Evolutionary conservation across 164 flowering plant genomes (phyloP).

Genomic region (Stephania japonica): DNA sequence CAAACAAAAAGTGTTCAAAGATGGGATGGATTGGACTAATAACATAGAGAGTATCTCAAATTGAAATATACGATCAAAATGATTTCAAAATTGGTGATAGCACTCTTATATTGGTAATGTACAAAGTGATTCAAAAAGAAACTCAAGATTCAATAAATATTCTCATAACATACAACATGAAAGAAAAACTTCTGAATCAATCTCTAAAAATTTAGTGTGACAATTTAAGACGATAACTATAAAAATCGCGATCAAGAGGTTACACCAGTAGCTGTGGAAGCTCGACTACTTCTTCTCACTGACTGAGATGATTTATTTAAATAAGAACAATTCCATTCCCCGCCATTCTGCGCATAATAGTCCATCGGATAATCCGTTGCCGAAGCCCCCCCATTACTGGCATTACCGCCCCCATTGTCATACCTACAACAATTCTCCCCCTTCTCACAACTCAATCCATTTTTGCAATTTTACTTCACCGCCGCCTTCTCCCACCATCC

Average conservation of each 20-base stretch:
- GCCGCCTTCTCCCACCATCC: slow-evolving; percentile 88
- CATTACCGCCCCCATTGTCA: slow-evolving; percentile 18
- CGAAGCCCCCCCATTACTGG: slow-evolving; percentile 11
- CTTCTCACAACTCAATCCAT: slow-evolving; percentile 19
- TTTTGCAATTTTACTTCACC: slow-evolving; percentile 12
- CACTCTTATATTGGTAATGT: slow-evolving; percentile 17
- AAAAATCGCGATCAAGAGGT: background rate
- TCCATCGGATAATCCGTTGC: slow-evolving; percentile 85
- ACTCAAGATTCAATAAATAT: background rate
- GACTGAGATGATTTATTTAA: slow-evolving; percentile 44
- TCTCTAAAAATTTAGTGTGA: background rate
- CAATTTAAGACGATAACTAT: background rate
- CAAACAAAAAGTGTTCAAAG: too few relatives aligned
- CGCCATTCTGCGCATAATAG: slow-evolving; percentile 96
- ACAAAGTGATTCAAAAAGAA: background rate
- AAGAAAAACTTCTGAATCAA: background rate
- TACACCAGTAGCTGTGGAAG: slow-evolving; percentile 23
- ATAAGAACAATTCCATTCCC: slow-evolving; percentile 85
- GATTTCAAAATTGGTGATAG: too few relatives aligned
- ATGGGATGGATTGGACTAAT: too few relatives aligned
- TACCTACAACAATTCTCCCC: slow-evolving; percentile 33
- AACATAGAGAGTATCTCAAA: too few relatives aligned
- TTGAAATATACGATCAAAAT: too few relatives aligned
- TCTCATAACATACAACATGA: background rate
- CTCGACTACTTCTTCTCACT: slow-evolving; percentile 21